Evolutionary conservation across 495 filamentous ascomycete species (phyloP), one percentile per base, ranked within the genome.

Genomic region (Neurospora pannonica): DNA sequence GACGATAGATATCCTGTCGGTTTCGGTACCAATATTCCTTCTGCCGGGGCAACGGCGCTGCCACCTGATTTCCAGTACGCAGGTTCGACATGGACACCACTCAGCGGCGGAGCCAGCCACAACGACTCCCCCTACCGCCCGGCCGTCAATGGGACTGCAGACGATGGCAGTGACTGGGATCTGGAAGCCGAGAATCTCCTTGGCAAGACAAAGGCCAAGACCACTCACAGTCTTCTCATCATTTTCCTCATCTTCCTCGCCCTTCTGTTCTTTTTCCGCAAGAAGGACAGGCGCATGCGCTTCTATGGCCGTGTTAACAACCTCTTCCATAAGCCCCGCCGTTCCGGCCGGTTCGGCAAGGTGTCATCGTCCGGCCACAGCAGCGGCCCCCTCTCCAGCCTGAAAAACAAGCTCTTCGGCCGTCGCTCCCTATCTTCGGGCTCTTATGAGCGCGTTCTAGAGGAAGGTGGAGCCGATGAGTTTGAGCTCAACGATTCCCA

Each of bases 31-130:
- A 98, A 99, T 78, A 81, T 83, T 39, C 54, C 54, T 36, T 67
- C 28, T 36, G 54, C 54, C 54, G 54, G 54, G 15, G 54, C 54
- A 46, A 79, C 84, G 71, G 83, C 86, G 15, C 84, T 92, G 5
- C 93, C 94, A 4, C 71, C 82, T 1, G 93, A 97, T 78, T 99
- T 97, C 79, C 93, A 98, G 79, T 90, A 91, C 76, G 93, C 95
- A 2, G 94, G 93, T n/a, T 87, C 86, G 3, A 88, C 81, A 71
- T 89, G 80, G 81, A 86, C 83, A 75, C 85, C 84, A 71, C 75
- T 75, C 31, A 43, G 71, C 73, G 76, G 77, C 75, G 38, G 73
- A 7, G 86, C 85, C 15, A 84, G 84, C 17, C 79, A 78, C 6
- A 84, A 87, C 62, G 86, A 90, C 54, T 67, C 54, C 5, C 54